Evolutionary conservation across 495 filamentous ascomycete species (phyloP), one percentile per base, ranked within the genome.

Genomic region (Annulohypoxylon stygium): DNA sequence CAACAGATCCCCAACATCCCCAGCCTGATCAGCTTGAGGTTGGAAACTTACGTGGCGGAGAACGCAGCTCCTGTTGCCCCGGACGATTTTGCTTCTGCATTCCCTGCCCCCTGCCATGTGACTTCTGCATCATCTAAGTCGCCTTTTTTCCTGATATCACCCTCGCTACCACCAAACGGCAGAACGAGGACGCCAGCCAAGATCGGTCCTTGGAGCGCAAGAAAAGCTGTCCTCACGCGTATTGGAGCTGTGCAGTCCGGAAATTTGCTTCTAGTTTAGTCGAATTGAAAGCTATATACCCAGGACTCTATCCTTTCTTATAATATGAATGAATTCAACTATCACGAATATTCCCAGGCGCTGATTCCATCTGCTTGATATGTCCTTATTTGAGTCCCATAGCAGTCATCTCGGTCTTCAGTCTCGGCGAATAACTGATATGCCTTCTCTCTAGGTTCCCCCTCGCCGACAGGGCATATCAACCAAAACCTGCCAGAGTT

Each of bases 51-150:
- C 81, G 82, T 18, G 82, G 82, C 18, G 82, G 82, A 23, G 73
- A 81, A 1, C 76, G 81, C 14, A 62, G 81, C 34, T 65, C 69
- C 0, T 43, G 53, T 11, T 84, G 82, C 36, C 82, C 82, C 1
- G 82, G 82, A 9, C 78, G 81, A 2, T 84, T 84, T 67, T 84
- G 82, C 71, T 84, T 84, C 78, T 80, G 78, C 54, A 75, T 84
- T 18, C 82, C 82, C 1, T 84, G 82, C 73, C 82, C 82, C 20
- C 48, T 84, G 23, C 81, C 81, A 1, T 83, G 80, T 64, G 80
- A 84, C 61, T 84, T 75, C 71, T 83, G 81, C 54, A 80, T 84
- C 25, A 83, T 84, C 45, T 78, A 61, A 75, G 23, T 10, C 14
- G 6, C 11, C 14, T 33, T 59, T 33, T 14, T 67, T 18, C 41